A percentile compares a stretch with the other conserved stretches of the same genome.
phyloP scores from a whole-genome alignment of 169 alveolate species.

The Plasmodium gallinaceum region DNA sequence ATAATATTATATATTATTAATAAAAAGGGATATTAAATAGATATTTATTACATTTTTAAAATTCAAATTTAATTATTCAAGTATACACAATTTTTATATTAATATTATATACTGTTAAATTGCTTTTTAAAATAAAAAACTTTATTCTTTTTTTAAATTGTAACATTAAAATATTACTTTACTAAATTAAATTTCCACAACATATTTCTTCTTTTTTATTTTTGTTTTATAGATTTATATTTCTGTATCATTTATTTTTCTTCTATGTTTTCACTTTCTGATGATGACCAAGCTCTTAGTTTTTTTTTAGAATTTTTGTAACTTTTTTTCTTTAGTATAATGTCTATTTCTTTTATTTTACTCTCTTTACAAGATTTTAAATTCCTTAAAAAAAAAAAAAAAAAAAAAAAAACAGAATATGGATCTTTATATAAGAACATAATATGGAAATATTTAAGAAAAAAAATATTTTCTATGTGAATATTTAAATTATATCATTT shows the following conservation, averaged over 20 bases:
- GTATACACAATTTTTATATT: too few species aligned
- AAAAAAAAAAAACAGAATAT: not conserved
- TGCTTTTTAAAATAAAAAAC: too few species aligned
- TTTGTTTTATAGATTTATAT: not conserved
- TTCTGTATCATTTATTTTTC: not conserved
- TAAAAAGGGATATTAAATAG: too few species aligned
- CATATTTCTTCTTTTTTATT: not conserved
- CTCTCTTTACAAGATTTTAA: not conserved
- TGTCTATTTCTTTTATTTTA: constrained; percentile 52
- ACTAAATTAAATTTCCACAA: not conserved
- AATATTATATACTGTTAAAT: too few species aligned
- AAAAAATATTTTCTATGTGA: not conserved
- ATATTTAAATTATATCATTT: not conserved
- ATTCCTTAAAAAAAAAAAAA: constrained; percentile 5
- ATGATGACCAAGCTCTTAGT: constrained; percentile 44
- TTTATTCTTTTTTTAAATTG: too few species aligned
- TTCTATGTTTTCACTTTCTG: constrained; percentile 26
- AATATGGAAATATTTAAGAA: not conserved
- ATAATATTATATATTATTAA: too few species aligned
- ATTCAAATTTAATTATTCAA: too few species aligned
- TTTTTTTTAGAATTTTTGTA: constrained; percentile 35
- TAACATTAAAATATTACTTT: not conserved
- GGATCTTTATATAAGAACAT: not conserved
- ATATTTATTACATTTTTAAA: too few species aligned
- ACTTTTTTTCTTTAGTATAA: constrained; percentile 43